A percentile compares a stretch with the other conserved stretches of the same genome.
Conservation (phyloP, 2,329 filamentous ascomycete species). For the Tympanopsis confertula region DNA sequence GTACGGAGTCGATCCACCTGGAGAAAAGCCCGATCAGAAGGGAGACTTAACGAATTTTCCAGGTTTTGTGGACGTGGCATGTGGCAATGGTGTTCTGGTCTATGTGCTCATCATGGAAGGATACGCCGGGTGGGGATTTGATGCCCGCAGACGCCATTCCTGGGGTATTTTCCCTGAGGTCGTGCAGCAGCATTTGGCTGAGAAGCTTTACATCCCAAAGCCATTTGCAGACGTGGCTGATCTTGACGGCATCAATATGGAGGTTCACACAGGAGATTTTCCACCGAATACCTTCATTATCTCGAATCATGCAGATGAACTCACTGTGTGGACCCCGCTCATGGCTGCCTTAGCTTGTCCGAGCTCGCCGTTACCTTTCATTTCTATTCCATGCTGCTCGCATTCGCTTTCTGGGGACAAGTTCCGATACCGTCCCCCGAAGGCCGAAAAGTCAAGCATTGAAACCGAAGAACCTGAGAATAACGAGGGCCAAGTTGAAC, state of each 20-base stretch:
- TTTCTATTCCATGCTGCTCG: constrained; percentile 92
- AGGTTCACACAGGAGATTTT: constrained; percentile 54
- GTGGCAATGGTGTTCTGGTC: constrained; percentile 84
- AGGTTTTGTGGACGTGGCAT: constrained; percentile 91
- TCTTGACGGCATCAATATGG: constrained; percentile 8
- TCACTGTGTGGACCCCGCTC: constrained; percentile 91
- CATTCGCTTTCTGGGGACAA: constrained; percentile 68
- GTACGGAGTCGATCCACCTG: constrained; percentile 38
- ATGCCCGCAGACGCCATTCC: constrained; percentile 73
- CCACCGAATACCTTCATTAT: constrained; percentile 74
- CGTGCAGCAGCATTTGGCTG: constrained; percentile 11
- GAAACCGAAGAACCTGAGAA: constrained; percentile 6
- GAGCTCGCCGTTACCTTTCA: constrained; percentile 62
- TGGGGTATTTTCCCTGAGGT: constrained; percentile 56
- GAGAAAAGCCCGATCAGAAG: constrained; percentile 6
- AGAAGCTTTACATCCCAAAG: constrained; percentile 3
- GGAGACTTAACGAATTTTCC: constrained; percentile 42
- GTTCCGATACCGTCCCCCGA: constrained; percentile 56
- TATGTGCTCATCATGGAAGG: constrained; percentile 72
- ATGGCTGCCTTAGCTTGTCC: constrained; percentile 48
- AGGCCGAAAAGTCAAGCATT: constrained; percentile 24
- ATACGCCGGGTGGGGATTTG: constrained; percentile 80
- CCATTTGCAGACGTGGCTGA: constrained; percentile 4
- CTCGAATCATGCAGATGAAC: constrained; percentile 91
- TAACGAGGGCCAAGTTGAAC: constrained; percentile 5